Conservation (phyloP, 768 basidiomycete species). For the Boletus pseudopeckii region DNA sequence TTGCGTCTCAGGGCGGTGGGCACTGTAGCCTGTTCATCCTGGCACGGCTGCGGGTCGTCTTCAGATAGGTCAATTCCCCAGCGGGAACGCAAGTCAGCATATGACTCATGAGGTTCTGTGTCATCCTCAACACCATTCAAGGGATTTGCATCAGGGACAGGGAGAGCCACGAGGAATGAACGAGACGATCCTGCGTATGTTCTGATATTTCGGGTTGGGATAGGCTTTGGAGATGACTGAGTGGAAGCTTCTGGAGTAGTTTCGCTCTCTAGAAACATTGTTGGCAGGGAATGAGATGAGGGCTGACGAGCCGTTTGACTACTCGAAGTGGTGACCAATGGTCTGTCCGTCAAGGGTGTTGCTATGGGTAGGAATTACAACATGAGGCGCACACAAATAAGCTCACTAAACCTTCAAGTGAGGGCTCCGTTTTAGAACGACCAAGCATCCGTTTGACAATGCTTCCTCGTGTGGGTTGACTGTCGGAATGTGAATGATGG, state of each 20-base stretch:
- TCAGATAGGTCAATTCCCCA: constrained; percentile 83
- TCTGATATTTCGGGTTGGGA: constrained; percentile 40
- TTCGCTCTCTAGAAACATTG: constrained; percentile 22
- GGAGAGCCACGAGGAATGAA: constrained; percentile 71
- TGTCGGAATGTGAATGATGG: constrained; percentile 20
- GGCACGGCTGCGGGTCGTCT: constrained; percentile 53
- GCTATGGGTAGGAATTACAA: background rate
- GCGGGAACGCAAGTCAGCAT: constrained; percentile 65
- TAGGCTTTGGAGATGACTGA: constrained; percentile 24
- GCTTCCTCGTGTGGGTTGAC: constrained; percentile 37
- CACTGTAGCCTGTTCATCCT: background rate
- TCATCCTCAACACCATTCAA: constrained; percentile 45
- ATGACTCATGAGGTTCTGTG: constrained; percentile 62
- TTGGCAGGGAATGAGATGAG: constrained; percentile 24
- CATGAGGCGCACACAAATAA: background rate
- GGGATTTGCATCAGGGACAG: constrained; percentile 30
- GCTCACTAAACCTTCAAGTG: constrained; percentile 30
- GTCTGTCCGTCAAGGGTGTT: background rate
- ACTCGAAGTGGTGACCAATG: background rate
- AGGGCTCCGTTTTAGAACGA: constrained; percentile 62
- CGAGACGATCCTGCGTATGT: constrained; percentile 78
- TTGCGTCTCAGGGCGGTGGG: constrained; percentile 15
- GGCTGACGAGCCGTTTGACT: constrained; percentile 17
- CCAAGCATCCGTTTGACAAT: constrained; percentile 71
- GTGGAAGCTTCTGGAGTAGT: constrained; percentile 24